phyloP scores from a whole-genome alignment of 2,329 filamentous ascomycete species.

The Periconia sp. region DNA sequence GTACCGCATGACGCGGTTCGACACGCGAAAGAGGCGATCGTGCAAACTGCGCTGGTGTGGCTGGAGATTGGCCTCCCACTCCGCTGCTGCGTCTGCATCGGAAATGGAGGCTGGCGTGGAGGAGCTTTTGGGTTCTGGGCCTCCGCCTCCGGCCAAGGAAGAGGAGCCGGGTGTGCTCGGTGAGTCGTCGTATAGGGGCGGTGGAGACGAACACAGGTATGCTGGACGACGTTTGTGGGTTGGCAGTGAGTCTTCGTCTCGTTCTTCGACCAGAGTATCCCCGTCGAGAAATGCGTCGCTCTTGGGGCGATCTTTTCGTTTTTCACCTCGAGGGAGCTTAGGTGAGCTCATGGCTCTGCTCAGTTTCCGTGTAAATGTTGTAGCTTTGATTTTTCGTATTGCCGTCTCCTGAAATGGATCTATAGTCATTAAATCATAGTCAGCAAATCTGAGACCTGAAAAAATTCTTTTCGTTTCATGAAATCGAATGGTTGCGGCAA shows the following conservation, averaged over 20 bases:
- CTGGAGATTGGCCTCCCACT: slow-evolving; percentile 43
- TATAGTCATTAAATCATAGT: slow-evolving; percentile 3
- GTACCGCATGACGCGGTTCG: slow-evolving; percentile 48
- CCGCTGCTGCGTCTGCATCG: slow-evolving; percentile 33
- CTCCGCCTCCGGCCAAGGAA: slow-evolving; percentile 21
- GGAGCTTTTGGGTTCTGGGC: slow-evolving; percentile 16
- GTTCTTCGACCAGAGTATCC: slow-evolving; percentile 26
- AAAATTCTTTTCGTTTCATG: no score
- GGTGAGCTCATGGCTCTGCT: slow-evolving; percentile 13
- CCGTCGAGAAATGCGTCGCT: slow-evolving; percentile 12
- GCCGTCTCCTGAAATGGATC: slow-evolving; percentile 29
- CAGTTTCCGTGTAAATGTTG: slow-evolving; percentile 28
- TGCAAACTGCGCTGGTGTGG: slow-evolving; percentile 44
- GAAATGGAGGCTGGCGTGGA: slow-evolving; percentile 21
- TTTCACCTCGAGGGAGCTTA: background rate
- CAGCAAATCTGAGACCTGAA: no score
- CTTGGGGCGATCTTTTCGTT: background rate
- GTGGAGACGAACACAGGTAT: slow-evolving; percentile 26
- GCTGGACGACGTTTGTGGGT: slow-evolving; percentile 11
- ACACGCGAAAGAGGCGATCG: slow-evolving; percentile 43
- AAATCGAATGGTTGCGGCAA: no score
- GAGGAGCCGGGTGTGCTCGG: slow-evolving; percentile 32
- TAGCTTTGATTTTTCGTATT: slow-evolving; percentile 12
- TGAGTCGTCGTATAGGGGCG: slow-evolving; percentile 9
- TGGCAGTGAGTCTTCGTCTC: slow-evolving; percentile 10